Evolutionary conservation across 192 early-diverging fungal genomes (phyloP), one percentile per base, ranked within the genome.

Genomic region (Coemansia sp.): DNA sequence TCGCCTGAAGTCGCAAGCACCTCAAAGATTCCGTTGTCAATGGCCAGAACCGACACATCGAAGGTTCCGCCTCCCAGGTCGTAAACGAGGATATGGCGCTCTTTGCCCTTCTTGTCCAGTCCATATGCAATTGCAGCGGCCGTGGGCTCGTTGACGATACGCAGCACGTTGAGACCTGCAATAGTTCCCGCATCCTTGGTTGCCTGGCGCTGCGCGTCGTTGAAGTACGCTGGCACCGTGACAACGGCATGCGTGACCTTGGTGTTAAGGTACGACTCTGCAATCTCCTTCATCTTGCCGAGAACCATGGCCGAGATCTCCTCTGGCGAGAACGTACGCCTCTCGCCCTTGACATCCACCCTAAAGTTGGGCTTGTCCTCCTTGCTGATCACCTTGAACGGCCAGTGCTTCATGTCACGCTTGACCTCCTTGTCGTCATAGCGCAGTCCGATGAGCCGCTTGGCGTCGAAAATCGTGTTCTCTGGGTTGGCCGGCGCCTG

Each of bases 291-390:
- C 93, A 98, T 96, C 84, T 94, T 95, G 81, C 84, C 71, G 56
- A 98, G 87, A 63, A 98, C 90, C 95, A 99, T 97, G 72, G 97
- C 92, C 19, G 97, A 99, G 85, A 99, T 91, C 85, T 96, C 95
- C 85, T 98, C 95, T 56, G 95, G 94, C 42, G 92, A 88, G 82
- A 96, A 95, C 43, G 80, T 84, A 87, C 94, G 94, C 70, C 76
- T 69, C 75, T 92, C 88, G 69, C 93, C 93, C 91, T 98, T 96
- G 67, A 93, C 86, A 50, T 85, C 65, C 61, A 96, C 92, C 70
- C 90, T 79, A 81, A 98, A 91, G 67, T 84, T 77, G 64, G 95
- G 95, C 84, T 93, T 92, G 80, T 87, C 86, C 61, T 88, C 85
- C 86, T 92, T 92, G 84, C 84, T 79, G 66, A 92, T 83, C 61